phyloP scores from a whole-genome alignment of 75 land plant genomes.

The Larix kaempferi region DNA sequence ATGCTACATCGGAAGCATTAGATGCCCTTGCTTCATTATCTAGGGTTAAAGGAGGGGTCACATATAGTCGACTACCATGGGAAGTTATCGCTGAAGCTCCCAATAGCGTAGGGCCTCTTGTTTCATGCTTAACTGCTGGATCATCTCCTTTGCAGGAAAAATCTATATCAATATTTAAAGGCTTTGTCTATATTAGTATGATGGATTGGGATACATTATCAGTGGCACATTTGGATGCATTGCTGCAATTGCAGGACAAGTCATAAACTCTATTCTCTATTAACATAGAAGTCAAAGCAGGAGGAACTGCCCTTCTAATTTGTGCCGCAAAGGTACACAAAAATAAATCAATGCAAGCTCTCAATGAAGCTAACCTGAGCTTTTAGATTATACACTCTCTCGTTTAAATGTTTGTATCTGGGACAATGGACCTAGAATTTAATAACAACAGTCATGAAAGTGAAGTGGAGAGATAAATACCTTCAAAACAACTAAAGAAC shows the following conservation, averaged over 20 bases:
- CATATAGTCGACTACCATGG: conserved; percentile 69
- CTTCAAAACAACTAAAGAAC: no score
- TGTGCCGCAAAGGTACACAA: conserved; percentile 87
- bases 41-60: conserved; percentile 48
- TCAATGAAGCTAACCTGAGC: conserved; percentile 52
- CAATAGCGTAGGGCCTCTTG: conserved; percentile 65
- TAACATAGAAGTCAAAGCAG: conserved; percentile 64
- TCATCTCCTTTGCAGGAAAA: conserved; percentile 75
- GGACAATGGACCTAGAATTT: no score
- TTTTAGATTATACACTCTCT: conserved; percentile 67
- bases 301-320: conserved; percentile 85
- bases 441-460: no score
- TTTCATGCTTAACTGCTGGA: conserved; percentile 62
- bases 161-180: conserved; percentile 85
- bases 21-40: conserved; percentile 84
- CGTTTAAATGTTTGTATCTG: no score
- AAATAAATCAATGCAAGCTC: conserved; percentile 57
- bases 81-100: conserved; percentile 78
- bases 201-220: conserved; percentile 59
- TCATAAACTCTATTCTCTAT: conserved; percentile 56
- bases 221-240: conserved; percentile 57
- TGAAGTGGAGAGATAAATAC: no score
- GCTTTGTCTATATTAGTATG: conserved; percentile 75
- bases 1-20: conserved; percentile 72
- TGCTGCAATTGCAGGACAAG: conserved; percentile 69